Base-by-base conservation (phyloP, 2,329 filamentous ascomycete species). In the Dactylellina parvicollis region DNA sequence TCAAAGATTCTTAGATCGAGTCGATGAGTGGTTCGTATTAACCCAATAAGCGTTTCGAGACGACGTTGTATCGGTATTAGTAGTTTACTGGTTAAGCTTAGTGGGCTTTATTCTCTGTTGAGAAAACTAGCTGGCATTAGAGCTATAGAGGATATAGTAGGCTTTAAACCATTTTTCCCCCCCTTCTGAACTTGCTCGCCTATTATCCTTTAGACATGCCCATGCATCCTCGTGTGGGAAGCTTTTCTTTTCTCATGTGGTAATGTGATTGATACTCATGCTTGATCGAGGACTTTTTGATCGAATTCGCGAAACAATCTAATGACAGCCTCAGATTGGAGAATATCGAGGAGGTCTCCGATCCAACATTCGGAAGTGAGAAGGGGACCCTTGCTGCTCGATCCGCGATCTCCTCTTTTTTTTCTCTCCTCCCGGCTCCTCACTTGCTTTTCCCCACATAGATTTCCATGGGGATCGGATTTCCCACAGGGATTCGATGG, bases 41-140 rank as follows among this genome's bases (percentile, higher is more conserved):
- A 26, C 30, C 50, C 18, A 54, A 54, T 36, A 12, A 38, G 50
- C 10, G 9, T 9, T n/a, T 56, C 52, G 36, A 56, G 34, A 56
- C 52, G 34, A 56, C 36, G 18, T 34, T 10, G 12, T 55, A 34
- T 54, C 24, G 9, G 30, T 36, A 36, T 54, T 54, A 54, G 47
- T 54, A 38, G 12, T 38, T 30, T 28, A 42, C 22, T 16, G 20
- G 7, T 42, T 42, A 42, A 42, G 52, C 10, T 56, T 56, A 42
- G 52, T 56, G n/a, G 10, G 18, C n/a, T 36, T 54, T 36, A 4
- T 44, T n/a, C n/a, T n/a, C n/a, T n/a, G n/a, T n/a, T n/a, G n/a
- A n/a, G n/a, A n/a, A n/a, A n/a, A n/a, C n/a, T n/a, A n/a, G n/a
- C n/a, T n/a, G n/a, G n/a, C n/a, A n/a, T n/a, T n/a, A n/a, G n/a